Evolutionary conservation across 257 asterid species (phyloP), one percentile per base, ranked within the genome.

Genomic region (Plectranthus barbatus): DNA sequence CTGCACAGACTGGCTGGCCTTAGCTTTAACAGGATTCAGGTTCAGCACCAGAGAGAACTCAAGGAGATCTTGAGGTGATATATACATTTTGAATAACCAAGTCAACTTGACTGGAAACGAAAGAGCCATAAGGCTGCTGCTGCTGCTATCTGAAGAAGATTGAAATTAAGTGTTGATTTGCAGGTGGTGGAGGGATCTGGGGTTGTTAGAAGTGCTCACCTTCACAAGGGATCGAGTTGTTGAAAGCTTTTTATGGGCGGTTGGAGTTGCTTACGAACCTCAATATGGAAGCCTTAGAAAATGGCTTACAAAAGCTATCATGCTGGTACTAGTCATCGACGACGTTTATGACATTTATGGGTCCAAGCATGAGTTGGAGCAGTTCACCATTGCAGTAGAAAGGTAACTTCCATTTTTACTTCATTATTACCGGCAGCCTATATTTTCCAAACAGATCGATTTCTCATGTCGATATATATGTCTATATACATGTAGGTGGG

Each of bases 331-430:
- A 4, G 67, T 85, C 19, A 65, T 82, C 14, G 95, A 86, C 67
- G 95, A 84, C 62, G 63, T 86, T 2, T 86, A 80, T 19, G 95
- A 85, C 68, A 71, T 80, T 40, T 85, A 85, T 39, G 94, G 84
- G 49, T 68, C 86, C 2, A 46, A 36, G 20, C 55, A 73, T 9
- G 86, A 83, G n/a, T 12, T 85, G 13, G 60, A 76, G 17, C 78
- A 68, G 24, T 80, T 85, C 70, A 76, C 94, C 6, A 20, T 11
- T 24, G 86, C 87, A 11, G 76, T 83, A 4, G 64, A 78, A 40
- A 74, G 76, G 94, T 24, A 64, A n/a, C 56, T 3, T 7, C 4
- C 29, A 5, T 3, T 11, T 7, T 18, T 5, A 1, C 6, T 19
- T 9, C 8, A 11, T 18, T 3, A 47, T 18, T 1, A 17, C 4